Evolutionary conservation across 306 rosid species (phyloP), one percentile per base, ranked within the genome.

Genomic region (Hippophae rhamnoides): DNA sequence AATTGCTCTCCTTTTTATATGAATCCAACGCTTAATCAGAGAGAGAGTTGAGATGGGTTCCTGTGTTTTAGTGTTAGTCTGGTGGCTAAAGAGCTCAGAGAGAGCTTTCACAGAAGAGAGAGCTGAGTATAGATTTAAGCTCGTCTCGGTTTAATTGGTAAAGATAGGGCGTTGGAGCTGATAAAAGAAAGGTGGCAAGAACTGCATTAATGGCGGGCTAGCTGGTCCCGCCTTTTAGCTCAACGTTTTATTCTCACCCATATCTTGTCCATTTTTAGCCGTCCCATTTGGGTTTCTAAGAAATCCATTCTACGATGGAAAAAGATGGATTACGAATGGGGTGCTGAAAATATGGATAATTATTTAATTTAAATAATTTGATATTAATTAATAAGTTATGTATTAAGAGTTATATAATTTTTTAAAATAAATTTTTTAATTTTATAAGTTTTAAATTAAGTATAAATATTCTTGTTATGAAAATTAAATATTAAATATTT

Each of bases 191-290:
- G 80, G 68, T 64, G 63, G 23, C 64, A 38, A 56, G 66, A 10
- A 43, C 10, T 45, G 65, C 72, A 78, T 61, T 59, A 52, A 77
- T 77, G 66, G 79, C 52, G 56, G 44, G 54, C 65, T 31, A 31
- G 38, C 5, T 65, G 72, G 77, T 61, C 73, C 81, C 68, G 43
- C 62, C 44, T 18, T 51, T 43, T 61, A 13, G 54, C 76, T 66
- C 59, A 47, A 18, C 48, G 48, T 7, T 52, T 58, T 53, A 43
- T 60, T 52, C 14, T 69, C 46, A 3, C 58, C 11, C 12, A 5
- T 43, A 23, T 10, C 9, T 18, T 18, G 23, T 18, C 23, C 23
- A 18, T 18, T 18, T 18, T 18, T 18, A 18, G 23, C 23, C 23
- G 23, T 18, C 23, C 23, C 23, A 18, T 18, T 18, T 18, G 23